Percentiles rank a stretch among this genome's conserved stretches.
phyloP scores from a whole-genome alignment of 2,329 filamentous ascomycete species.

The Alternaria angustiovoidea region DNA sequence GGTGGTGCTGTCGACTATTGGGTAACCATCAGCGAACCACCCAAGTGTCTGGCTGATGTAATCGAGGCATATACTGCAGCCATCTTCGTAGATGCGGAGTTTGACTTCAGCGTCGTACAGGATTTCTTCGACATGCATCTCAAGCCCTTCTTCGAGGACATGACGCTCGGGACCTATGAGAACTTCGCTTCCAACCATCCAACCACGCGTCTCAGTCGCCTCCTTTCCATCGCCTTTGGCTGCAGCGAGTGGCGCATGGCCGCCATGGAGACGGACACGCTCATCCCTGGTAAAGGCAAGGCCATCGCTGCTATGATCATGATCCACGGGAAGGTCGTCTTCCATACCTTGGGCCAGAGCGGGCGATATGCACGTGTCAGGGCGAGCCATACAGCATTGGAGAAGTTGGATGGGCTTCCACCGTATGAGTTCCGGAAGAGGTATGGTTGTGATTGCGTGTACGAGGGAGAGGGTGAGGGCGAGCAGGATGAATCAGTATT shows the following conservation, averaged over 20 bases:
- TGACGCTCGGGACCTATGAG: slow-evolving; percentile 76
- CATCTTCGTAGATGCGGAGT: slow-evolving; percentile 87
- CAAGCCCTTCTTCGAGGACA: slow-evolving; percentile 81
- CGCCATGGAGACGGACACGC: slow-evolving; percentile 49
- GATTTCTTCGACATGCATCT: slow-evolving; percentile 80
- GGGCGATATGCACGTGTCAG: slow-evolving; percentile 76
- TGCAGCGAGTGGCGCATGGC: slow-evolving; percentile 67
- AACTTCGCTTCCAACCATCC: slow-evolving; percentile 87
- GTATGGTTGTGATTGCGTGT: slow-evolving; percentile 71
- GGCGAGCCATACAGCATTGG: slow-evolving; percentile 68
- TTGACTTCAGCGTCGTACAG: slow-evolving; percentile 76
- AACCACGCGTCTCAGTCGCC: slow-evolving; percentile 71
- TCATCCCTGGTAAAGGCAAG: slow-evolving; percentile 55
- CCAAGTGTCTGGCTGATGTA: slow-evolving; percentile 83
- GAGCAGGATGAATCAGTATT: not conserved
- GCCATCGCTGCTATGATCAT: slow-evolving; percentile 74
- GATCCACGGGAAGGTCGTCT: slow-evolving; percentile 75
- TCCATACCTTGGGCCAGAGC: slow-evolving; percentile 68
- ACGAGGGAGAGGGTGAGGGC: slow-evolving; percentile 17
- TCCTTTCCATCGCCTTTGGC: slow-evolving; percentile 69
- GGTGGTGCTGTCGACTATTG: slow-evolving; percentile 72
- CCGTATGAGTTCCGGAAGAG: slow-evolving; percentile 66
- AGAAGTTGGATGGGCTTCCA: slow-evolving; percentile 59
- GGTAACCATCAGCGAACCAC: slow-evolving; percentile 66
- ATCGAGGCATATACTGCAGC: slow-evolving; percentile 90